A percentile compares a stretch with the other conserved stretches of the same genome.
phyloP scores from a whole-genome alignment of 139 green algal genomes.

The Volvox africanus region DNA sequence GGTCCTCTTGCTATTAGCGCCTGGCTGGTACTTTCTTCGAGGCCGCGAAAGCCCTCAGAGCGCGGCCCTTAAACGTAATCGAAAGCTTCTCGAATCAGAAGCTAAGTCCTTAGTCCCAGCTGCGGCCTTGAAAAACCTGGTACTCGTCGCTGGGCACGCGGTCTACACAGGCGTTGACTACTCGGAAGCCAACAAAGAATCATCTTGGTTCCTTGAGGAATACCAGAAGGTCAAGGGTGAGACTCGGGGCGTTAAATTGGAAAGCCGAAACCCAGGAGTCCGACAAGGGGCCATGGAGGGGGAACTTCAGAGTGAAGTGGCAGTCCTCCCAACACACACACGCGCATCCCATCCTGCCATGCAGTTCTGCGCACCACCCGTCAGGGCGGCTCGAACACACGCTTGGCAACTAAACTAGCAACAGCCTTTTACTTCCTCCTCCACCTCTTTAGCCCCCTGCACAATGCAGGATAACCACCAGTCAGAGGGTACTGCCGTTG shows the following conservation, averaged over 20 bases:
- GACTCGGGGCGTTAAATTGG: background rate
- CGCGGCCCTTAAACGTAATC: slow-evolving; percentile 20
- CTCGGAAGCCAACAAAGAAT: slow-evolving; percentile 55
- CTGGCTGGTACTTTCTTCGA: background rate
- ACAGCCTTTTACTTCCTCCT: no score
- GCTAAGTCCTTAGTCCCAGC: slow-evolving; percentile 43
- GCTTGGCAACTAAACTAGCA: no score
- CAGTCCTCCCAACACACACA: no score
- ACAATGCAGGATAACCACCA: no score
- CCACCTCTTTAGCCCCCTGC: no score
- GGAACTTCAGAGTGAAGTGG: no score
- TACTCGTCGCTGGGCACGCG: slow-evolving; percentile 85
- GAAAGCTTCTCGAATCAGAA: slow-evolving; percentile 9
- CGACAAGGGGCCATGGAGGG: no score
- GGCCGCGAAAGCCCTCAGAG: background rate
- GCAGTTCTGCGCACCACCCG: no score
- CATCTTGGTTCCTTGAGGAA: slow-evolving; percentile 81
- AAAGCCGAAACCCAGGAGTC: no score
- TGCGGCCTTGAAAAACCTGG: slow-evolving; percentile 57
- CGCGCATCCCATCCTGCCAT: no score
- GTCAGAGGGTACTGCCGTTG: no score
- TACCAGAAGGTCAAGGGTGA: slow-evolving; percentile 78
- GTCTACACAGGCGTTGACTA: slow-evolving; percentile 85
- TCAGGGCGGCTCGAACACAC: no score
- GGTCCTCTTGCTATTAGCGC: background rate